Conservation (phyloP, 441 rosid genomes). For the Isatis lusitanica region DNA sequence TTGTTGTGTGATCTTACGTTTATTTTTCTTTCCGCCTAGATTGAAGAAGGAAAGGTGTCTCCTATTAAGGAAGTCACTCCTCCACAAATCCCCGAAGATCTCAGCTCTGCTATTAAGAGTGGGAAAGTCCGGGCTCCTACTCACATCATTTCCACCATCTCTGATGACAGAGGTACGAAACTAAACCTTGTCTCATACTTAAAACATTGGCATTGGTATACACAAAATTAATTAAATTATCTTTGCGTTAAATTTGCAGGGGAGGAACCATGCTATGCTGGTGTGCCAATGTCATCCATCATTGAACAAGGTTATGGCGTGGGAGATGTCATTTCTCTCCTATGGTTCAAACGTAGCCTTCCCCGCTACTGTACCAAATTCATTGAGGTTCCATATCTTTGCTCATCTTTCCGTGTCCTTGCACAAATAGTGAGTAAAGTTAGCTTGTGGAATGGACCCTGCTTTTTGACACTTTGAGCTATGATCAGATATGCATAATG, state of each 20-base stretch:
- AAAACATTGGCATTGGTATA: neutral
- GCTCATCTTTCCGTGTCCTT: neutral
- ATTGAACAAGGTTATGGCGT: constrained; percentile 87
- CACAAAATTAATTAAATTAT: neutral
- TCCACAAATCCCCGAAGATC: constrained; percentile 96
- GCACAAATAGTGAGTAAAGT: neutral
- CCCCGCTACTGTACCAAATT: constrained; percentile 92
- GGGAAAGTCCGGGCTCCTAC: constrained; percentile 98
- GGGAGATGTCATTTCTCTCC: constrained; percentile 91
- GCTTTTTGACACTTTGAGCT: constrained; percentile 25
- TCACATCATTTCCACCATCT: constrained; percentile 91
- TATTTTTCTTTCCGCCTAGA: constrained; percentile 37
- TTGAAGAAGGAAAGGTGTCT: constrained; percentile 69
- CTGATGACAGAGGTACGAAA: constrained; percentile 81
- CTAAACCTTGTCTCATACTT: neutral
- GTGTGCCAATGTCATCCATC: constrained; percentile 96
- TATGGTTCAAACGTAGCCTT: constrained; percentile 98
- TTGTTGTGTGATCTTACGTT: constrained; percentile 14
- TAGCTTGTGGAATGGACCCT: neutral
- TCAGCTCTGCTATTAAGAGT: constrained; percentile 82
- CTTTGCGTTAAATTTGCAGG: constrained; percentile 43
- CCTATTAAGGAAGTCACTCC: constrained; percentile 77
- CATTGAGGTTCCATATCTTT: constrained; percentile 60
- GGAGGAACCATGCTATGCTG: constrained; percentile 96
- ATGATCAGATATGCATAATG: constrained; percentile 84